Conservation (phyloP, 257 asterid genomes). For the Plantago elongata region DNA sequence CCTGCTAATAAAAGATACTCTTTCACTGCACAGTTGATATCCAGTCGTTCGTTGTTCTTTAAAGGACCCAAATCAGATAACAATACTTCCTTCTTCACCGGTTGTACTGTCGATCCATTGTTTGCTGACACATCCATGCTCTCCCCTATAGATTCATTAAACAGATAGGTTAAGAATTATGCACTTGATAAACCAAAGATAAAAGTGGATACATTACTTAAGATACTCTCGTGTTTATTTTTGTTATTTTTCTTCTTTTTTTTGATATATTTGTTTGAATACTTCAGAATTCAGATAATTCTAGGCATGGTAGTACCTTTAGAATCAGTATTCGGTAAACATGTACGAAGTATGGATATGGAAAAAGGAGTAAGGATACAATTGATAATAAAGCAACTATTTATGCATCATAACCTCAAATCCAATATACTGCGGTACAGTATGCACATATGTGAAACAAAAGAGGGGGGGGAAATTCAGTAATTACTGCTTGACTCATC, state of each 20-base stretch:
- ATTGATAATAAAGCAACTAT: background rate
- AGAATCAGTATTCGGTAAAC: constrained; percentile 1
- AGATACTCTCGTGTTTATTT: background rate
- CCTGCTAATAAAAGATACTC: constrained; percentile 91
- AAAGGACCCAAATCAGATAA: constrained; percentile 82
- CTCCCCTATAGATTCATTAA: constrained; percentile 44
- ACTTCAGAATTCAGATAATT: constrained; percentile 1
- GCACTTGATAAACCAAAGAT: constrained; percentile 6
- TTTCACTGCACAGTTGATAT: constrained; percentile 93
- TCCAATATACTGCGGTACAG: background rate
- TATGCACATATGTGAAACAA: constrained; percentile 3
- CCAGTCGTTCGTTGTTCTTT: constrained; percentile 78
- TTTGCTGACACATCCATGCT: constrained; percentile 30
- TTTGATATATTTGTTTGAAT: too few relatives aligned
- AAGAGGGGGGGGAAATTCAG: constrained; percentile 12
- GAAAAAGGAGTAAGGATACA: constrained; percentile 21
- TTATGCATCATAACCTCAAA: constrained; percentile 15
- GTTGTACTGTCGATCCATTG: constrained; percentile 41
- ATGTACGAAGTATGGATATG: constrained; percentile 4
- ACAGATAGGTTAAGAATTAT: constrained; percentile 26
- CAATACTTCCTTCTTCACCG: constrained; percentile 39
- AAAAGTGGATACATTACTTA: constrained; percentile 14
- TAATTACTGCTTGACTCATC: constrained; percentile 48
- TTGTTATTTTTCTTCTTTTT: too few relatives aligned
- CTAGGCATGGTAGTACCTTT: constrained; percentile 13